A percentile compares a stretch with the other conserved stretches of the same genome.
These are phyloP conservation scores for Neofusicoccum laricinum DNA, from an alignment of 2,329 filamentous ascomycete genomes.

Conservation along the genomic window DNA sequence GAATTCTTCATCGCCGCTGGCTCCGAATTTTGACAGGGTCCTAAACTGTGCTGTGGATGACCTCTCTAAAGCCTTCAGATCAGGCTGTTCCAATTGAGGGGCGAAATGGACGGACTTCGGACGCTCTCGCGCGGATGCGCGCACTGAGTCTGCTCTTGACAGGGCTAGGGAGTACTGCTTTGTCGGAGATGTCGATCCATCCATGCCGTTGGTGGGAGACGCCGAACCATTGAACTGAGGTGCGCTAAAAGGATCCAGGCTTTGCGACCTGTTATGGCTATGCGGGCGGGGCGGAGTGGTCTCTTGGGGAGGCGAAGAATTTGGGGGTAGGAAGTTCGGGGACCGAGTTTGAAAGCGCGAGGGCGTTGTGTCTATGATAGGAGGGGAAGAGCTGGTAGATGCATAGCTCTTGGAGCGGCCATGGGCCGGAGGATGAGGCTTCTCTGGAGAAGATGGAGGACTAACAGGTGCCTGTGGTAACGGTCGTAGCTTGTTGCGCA, in stretches of 20 bases:
- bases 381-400: background rate
- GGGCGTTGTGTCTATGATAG: background rate
- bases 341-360: background rate
- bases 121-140: slow-evolving; percentile 29
- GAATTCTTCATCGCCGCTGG: slow-evolving; percentile 73
- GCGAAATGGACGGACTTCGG: slow-evolving; percentile 27
- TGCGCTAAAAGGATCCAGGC: slow-evolving; percentile 26
- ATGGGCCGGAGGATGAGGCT: slow-evolving; percentile 23
- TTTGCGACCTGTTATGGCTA: slow-evolving; percentile 9
- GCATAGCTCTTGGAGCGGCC: slow-evolving; percentile 41
- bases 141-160: slow-evolving; percentile 36
- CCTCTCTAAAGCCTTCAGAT: slow-evolving; percentile 77
- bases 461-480: slow-evolving; percentile 28
- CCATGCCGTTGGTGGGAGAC: slow-evolving; percentile 35
- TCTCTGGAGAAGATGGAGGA: slow-evolving; percentile 28
- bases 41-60: slow-evolving; percentile 89
- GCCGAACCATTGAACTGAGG: slow-evolving; percentile 48
- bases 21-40: slow-evolving; percentile 72
- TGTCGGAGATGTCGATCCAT: slow-evolving; percentile 44
- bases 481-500: slow-evolving; percentile 56
- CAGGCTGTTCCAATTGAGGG: slow-evolving; percentile 43
- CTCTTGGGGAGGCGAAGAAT: background rate
- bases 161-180: slow-evolving; percentile 43
- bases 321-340: background rate
- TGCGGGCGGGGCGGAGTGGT: background rate